Percentiles rank a stretch among this genome's conserved stretches.
These are phyloP conservation scores for Aspergillus tubingensis DNA, from an alignment of 2,329 filamentous ascomycete species.

Conservation along the genomic window DNA sequence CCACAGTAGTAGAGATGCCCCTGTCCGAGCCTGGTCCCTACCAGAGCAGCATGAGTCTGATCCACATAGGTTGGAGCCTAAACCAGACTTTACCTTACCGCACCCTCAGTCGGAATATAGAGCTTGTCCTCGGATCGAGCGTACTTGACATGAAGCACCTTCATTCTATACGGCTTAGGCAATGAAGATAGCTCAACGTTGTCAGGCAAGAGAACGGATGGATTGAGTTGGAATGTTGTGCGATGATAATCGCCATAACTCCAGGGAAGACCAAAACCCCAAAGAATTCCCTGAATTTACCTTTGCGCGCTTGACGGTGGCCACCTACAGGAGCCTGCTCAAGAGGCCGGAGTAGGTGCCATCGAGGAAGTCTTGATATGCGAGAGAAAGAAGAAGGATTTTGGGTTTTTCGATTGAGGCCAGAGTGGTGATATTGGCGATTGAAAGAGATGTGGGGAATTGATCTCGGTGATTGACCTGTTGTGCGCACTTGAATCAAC, in stretches of 20 bases:
- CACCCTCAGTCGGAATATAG: conserved; percentile 21
- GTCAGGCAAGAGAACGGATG: conserved; percentile 7
- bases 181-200: conserved; percentile 11
- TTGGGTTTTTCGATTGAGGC: conserved; percentile 1
- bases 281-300: conserved; percentile 10
- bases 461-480: no score
- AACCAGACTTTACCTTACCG: neutral
- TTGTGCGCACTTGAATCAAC: no score
- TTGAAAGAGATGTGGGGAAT: no score
- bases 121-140: conserved; percentile 28
- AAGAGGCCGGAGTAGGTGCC: conserved; percentile 5
- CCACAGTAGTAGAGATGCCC: conserved; percentile 18
- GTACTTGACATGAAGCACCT: conserved; percentile 31
- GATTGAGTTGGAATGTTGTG: conserved; percentile 8
- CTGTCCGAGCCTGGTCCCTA: conserved; percentile 4
- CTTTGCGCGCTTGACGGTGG: neutral
- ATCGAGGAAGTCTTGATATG: conserved; percentile 4
- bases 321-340: neutral
- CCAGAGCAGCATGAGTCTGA: conserved; percentile 12
- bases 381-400: conserved; percentile 15
- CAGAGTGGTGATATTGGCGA: neutral
- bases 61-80: neutral
- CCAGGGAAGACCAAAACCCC: conserved; percentile 15
- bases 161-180: conserved; percentile 30
- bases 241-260: conserved; percentile 11